Conservation (phyloP, 108 stramenopile species). For the Pseudonitzschia delicatissima region DNA sequence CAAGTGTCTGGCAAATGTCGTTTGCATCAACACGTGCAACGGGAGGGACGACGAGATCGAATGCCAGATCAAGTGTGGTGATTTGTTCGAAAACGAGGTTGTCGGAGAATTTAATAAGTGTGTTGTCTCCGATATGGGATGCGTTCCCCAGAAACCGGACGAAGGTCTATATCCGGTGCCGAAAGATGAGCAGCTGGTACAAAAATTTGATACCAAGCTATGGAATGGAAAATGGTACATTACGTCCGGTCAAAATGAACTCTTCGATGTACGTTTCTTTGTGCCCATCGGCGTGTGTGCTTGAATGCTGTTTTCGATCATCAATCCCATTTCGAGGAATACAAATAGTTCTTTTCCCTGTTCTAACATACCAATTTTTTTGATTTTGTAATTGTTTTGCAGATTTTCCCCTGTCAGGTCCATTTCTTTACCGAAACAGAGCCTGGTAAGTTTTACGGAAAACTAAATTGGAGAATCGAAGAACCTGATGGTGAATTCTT, state of each 20-base stretch:
- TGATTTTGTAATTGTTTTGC: conserved; percentile 22
- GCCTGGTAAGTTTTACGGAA: conserved; percentile 84
- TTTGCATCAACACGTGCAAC: conserved; percentile 93
- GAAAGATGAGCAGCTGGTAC: conserved; percentile 49
- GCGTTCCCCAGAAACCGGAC: conserved; percentile 89
- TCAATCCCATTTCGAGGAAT: no score
- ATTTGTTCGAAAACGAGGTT: conserved; percentile 93
- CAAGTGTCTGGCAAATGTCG: conserved; percentile 92
- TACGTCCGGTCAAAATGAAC: conserved; percentile 87
- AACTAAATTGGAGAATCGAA: conserved; percentile 92
- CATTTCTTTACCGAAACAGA: conserved; percentile 93
- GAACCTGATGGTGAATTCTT: conserved; percentile 97
- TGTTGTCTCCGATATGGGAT: conserved; percentile 87
- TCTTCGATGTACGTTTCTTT: conserved; percentile 68
- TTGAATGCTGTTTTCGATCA: no score
- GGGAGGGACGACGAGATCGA: conserved; percentile 80
- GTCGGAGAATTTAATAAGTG: conserved; percentile 97
- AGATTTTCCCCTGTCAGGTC: conserved; percentile 94
- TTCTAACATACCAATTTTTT: not conserved
- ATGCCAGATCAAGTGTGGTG: conserved; percentile 95
- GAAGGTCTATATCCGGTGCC: conserved; percentile 91
- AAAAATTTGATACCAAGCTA: conserved; percentile 80
- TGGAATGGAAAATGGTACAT: conserved; percentile 94
- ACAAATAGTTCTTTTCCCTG: not conserved
- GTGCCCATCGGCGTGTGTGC: not conserved